A percentile compares a stretch with the other conserved stretches of the same genome.
phyloP scores from a whole-genome alignment of 176 grass and related monocot species.

The Tillandsia fasciculata region DNA sequence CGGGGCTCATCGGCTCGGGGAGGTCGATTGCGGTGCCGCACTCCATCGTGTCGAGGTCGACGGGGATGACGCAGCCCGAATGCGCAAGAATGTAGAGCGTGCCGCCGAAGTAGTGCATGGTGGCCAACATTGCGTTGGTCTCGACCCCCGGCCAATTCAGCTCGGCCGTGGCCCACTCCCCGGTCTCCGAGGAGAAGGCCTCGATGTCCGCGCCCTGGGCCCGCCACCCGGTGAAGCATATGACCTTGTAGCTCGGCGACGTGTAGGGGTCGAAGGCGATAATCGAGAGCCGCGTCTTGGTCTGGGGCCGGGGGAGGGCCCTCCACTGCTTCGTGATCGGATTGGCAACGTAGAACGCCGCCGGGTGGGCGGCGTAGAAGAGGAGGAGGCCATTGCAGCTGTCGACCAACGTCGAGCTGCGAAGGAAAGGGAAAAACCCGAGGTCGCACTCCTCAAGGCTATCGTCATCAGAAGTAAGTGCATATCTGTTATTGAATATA shows the following conservation, averaged over 20 bases:
- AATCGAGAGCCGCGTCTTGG: conserved; percentile 49
- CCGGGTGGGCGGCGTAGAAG: conserved; percentile 25
- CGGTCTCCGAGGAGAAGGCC: conserved; percentile 49
- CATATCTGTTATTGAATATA: conserved; percentile 21
- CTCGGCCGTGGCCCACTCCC: conserved; percentile 35
- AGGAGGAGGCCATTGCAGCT: conserved; percentile 82
- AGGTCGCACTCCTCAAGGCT: conserved; percentile 30
- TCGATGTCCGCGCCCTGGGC: conserved; percentile 46
- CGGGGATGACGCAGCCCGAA: conserved; percentile 45
- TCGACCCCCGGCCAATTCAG: conserved; percentile 42
- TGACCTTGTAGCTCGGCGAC: conserved; percentile 47
- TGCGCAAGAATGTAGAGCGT: conserved; percentile 63
- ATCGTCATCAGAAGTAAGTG: conserved; percentile 12
- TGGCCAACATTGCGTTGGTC: conserved; percentile 70
- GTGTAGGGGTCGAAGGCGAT: conserved; percentile 59
- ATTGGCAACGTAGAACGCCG: conserved; percentile 70
- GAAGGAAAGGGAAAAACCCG: conserved; percentile 60
- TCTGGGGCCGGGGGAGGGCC: conserved; percentile 25
- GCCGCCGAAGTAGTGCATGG: conserved; percentile 56
- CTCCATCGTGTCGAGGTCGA: conserved; percentile 37
- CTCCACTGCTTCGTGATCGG: conserved; percentile 55
- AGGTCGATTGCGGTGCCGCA: conserved; percentile 47
- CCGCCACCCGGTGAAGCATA: conserved; percentile 56
- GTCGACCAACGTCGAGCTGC: conserved; percentile 59
- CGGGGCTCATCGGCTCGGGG: conserved; percentile 48